A percentile compares a stretch with the other conserved stretches of the same genome.
phyloP scores from a whole-genome alignment of 257 asterid genomes.

The Misopates orontium region DNA sequence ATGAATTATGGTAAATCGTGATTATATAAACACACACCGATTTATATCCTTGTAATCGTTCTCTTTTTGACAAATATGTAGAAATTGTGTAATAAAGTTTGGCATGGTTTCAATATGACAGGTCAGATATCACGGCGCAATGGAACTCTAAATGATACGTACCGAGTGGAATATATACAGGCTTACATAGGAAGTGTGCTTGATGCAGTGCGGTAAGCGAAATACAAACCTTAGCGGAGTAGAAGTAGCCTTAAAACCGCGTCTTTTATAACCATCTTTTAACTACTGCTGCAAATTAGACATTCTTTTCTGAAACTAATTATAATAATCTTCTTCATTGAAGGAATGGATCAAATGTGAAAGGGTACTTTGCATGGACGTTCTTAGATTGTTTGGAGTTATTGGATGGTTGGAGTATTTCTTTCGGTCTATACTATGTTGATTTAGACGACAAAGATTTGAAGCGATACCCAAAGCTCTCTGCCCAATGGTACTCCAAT shows the following conservation, averaged over 20 bases:
- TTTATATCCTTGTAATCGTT: too few species aligned
- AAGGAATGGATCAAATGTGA: conserved; percentile 56
- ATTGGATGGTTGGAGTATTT: conserved; percentile 34
- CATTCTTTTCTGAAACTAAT: background rate
- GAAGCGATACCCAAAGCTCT: conserved; percentile 43
- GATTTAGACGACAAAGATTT: conserved; percentile 54
- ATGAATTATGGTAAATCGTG: too few species aligned
- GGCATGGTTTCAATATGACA: conserved; percentile 19
- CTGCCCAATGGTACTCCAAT: conserved; percentile 52
- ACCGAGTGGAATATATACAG: conserved; percentile 45
- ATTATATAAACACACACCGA: background rate
- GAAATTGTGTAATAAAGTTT: background rate
- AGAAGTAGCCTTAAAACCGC: background rate
- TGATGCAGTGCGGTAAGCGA: conserved; percentile 49
- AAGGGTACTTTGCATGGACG: conserved; percentile 60
- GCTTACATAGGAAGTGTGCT: conserved; percentile 49
- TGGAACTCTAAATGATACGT: conserved; percentile 40
- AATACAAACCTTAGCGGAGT: background rate
- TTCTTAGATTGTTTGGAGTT: conserved; percentile 64
- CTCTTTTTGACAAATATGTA: background rate
- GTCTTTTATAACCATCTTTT: background rate
- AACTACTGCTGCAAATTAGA: background rate
- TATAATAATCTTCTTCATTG: background rate
- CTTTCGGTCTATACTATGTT: conserved; percentile 53
- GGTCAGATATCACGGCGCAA: conserved; percentile 46